Base-by-base conservation (phyloP, 306 rosid species). In the Glycine latifolia region DNA sequence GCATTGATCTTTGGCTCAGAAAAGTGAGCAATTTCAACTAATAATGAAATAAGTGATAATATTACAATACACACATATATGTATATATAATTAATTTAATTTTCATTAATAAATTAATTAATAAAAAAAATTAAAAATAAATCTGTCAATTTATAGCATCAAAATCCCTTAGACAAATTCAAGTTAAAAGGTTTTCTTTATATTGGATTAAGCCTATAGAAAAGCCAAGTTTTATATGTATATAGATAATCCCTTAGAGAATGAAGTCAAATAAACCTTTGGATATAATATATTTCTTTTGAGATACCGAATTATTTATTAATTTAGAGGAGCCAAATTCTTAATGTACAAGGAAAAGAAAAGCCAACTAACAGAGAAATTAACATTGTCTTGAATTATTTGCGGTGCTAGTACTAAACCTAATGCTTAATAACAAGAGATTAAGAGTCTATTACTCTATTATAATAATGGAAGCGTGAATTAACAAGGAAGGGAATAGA, bases 381-480 rank as follows among this genome's bases (percentile, higher is more conserved):
- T 26, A 26, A 65, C 2, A 2, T 3, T 15, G 65, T 16, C 41
- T 12, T 63, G 16, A 65, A 50, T 65, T 65, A 65, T 15, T 56
- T 10, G 53, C 14, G 20, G 54, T 49, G 52, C 6, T 65, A 50
- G 16, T 33, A 43, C 4, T 63, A 15, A 77, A 60, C 59, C 59
- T 60, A 46, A 44, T 60, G 41, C 59, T 77, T 62, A 50, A 76
- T 63, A 9, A 68, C 8, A 74, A 33, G 17, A 63, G 47, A 70
- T 70, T 69, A 69, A 56, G 41, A 3, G 79, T 43, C 20, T 41
- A 41, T 54, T 7, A 44, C 8, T n/a, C 7, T 54, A 8, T 12
- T 17, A 20, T 54, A 17, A 35, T 76, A 62, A 37, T 37, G 50
- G 67, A 58, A 58, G 77, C 79, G 58, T 72, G 37, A 60, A 65